Percentiles rank a stretch among this genome's conserved stretches.
Evolutionary conservation across 176 grass and related monocot species (phyloP).

Genomic region (Triticum urartu): DNA sequence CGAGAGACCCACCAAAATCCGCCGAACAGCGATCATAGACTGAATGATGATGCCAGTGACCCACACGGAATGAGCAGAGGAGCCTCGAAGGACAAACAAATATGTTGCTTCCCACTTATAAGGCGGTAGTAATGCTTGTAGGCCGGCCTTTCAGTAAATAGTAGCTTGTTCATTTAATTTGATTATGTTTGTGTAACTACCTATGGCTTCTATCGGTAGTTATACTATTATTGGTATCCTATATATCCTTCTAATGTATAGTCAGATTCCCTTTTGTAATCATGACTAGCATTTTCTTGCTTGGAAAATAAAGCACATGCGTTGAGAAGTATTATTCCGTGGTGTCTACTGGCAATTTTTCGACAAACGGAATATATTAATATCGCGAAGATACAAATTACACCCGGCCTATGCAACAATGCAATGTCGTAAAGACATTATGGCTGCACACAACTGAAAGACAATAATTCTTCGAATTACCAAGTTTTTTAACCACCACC

Average conservation of each 20-base stretch:
- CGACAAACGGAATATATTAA: too few relatives aligned
- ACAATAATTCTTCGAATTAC: too few relatives aligned
- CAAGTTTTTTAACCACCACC: too few relatives aligned
- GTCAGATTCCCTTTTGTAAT: background rate
- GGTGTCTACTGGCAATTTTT: background rate
- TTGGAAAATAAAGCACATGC: constrained; percentile 13
- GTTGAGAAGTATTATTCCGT: background rate
- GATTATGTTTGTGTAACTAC: background rate
- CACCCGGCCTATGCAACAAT: too few relatives aligned
- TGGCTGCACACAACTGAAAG: too few relatives aligned
- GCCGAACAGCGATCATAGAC: background rate
- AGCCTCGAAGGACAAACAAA: constrained; percentile 35
- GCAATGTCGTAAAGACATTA: too few relatives aligned
- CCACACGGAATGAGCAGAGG: background rate
- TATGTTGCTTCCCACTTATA: constrained; percentile 48
- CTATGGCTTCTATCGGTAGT: background rate
- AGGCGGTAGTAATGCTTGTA: constrained; percentile 19
- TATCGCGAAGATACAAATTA: too few relatives aligned
- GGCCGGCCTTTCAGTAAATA: constrained; percentile 28
- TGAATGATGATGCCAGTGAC: background rate
- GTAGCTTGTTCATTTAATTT: constrained; percentile 31
- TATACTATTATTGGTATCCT: background rate
- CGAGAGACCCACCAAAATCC: background rate
- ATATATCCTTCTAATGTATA: background rate
- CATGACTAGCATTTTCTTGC: constrained; percentile 24